Evolutionary conservation across 805 yeast genomes (phyloP), one percentile per base, ranked within the genome.

Genomic region (Sungouiozyma intestinalis): DNA sequence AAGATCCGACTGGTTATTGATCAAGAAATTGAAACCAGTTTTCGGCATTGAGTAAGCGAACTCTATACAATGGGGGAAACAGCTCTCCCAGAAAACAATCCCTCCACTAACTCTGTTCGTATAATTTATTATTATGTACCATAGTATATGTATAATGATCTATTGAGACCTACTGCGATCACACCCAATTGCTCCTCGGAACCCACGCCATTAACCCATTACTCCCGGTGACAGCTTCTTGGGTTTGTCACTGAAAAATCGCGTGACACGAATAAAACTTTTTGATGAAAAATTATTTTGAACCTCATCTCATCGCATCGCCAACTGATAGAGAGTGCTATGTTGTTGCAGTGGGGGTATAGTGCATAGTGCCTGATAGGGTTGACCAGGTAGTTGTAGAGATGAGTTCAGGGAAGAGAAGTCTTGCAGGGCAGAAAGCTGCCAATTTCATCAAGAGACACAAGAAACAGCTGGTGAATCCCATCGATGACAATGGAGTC

Each of bases 1-100:
- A 38, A 81, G 95, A 65, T 94, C 88, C 38, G 99, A 92, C 65
- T 92, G 99, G 99, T 60, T 90, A 46, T 73, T 92, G 63, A 73
- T 92, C 58, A 85, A 84, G 72, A 81, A 83, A 58, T 75, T 92
- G 67, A 92, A 92, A 69, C 77, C 87, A 37, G 74, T 85, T 37
- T 84, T 92, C 55, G 95, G 85, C 60, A 90, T 92, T 48, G 69
- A 68, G 53, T 70, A 52, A 54, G 32, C 20, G 15, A 15, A 4
- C 27, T 2, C 11, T 11, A 11, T 33, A 33, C n/a, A n/a, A n/a
- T n/a, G n/a, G n/a, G n/a, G n/a, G n/a, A n/a, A 21, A 57, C 42
- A 39, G 58, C 60, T 32, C 55, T 43, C 8, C 36, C 40, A 19
- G 44, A 21, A 33, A n/a, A n/a, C 48, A 51, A 19, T 48, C 61